Percentiles rank a stretch among this genome's conserved stretches.
Evolutionary conservation across 306 rosid species (phyloP).

Genomic region (Arachis hypogaea): DNA sequence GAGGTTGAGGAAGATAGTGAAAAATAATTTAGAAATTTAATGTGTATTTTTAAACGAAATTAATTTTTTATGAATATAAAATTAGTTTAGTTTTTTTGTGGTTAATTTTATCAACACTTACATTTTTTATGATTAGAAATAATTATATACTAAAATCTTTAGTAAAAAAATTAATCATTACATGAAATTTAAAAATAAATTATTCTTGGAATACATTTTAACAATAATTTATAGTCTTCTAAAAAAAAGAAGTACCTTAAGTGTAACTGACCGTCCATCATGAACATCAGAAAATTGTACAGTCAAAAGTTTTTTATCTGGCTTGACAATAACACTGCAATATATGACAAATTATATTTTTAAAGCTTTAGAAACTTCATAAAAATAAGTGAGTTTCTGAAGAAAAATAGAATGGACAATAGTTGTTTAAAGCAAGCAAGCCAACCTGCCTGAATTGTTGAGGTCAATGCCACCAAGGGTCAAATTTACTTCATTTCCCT

Average conservation of each 20-base stretch:
- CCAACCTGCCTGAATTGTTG: slow-evolving; percentile 99
- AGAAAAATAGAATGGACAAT: slow-evolving; percentile 21
- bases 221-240: slow-evolving; percentile 8
- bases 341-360: slow-evolving; percentile 38
- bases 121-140: too few species aligned
- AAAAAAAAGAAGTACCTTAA: slow-evolving; percentile 64
- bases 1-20: too few species aligned
- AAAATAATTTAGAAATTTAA: too few species aligned
- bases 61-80: too few species aligned
- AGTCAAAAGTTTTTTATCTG: slow-evolving; percentile 93
- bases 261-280: slow-evolving; percentile 94
- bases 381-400: slow-evolving; percentile 13
- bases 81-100: too few species aligned
- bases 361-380: slow-evolving; percentile 41
- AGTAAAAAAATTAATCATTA: slow-evolving; percentile 1
- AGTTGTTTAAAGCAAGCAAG: slow-evolving; percentile 47
- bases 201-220: not conserved
- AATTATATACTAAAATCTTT: not conserved
- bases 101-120: too few species aligned
- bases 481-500: slow-evolving; percentile 89
- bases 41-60: too few species aligned
- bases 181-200: not conserved
- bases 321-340: slow-evolving; percentile 88
- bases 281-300: slow-evolving; percentile 91
- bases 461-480: slow-evolving; percentile 99